A percentile compares a stretch with the other conserved stretches of the same genome.
Evolutionary conservation across 352 stramenopile genomes (phyloP).

Genomic region (Phytophthora sojae): DNA sequence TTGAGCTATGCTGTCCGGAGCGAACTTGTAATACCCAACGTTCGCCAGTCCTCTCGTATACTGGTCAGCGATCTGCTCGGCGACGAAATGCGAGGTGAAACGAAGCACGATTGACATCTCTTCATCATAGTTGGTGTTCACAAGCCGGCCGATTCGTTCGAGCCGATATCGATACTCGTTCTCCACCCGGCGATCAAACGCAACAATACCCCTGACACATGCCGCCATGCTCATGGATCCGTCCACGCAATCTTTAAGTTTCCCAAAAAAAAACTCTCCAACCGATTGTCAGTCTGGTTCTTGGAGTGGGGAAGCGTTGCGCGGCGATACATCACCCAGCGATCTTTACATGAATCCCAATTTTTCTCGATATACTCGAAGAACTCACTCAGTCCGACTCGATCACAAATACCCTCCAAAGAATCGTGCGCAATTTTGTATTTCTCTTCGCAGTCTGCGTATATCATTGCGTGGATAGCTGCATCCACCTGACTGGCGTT

Average conservation of each 20-base stretch:
- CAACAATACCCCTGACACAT: background rate
- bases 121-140: background rate
- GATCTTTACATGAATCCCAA: constrained; percentile 26
- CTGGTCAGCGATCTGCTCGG: background rate
- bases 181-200: background rate
- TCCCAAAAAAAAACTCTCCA: constrained; percentile 31
- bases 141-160: background rate
- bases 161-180: background rate
- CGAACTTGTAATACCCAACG: no score
- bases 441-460: background rate
- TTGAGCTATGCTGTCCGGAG: background rate
- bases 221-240: background rate
- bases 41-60: no score
- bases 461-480: background rate
- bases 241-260: background rate
- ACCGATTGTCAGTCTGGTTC: constrained; percentile 42
- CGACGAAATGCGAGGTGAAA: background rate
- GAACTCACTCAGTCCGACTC: constrained; percentile 5
- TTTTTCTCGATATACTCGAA: constrained; percentile 35
- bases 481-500: background rate
- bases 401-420: background rate
- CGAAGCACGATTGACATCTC: background rate
- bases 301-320: constrained; percentile 28
- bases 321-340: constrained; percentile 25
- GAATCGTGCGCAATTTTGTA: background rate